Evolutionary conservation across 2,329 filamentous ascomycete genomes (phyloP).

Genomic region (Fonsecaea monophora): DNA sequence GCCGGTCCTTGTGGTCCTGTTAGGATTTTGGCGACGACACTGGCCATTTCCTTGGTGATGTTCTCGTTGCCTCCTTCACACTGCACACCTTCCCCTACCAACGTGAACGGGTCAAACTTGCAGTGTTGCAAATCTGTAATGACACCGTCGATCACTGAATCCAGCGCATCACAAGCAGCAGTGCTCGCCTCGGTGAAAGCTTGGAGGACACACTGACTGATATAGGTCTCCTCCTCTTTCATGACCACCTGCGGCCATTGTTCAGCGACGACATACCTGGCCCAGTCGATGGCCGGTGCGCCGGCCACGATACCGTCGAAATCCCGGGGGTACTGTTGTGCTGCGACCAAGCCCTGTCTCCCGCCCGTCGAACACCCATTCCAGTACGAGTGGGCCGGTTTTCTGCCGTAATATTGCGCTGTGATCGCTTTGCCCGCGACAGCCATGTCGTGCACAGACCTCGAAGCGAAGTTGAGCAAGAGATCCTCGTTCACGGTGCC

Average conservation of each 20-base stretch:
- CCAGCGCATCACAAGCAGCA: constrained; percentile 41
- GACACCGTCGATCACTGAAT: constrained; percentile 41
- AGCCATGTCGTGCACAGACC: constrained; percentile 46
- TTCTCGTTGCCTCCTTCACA: neutral
- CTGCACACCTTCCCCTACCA: constrained; percentile 13
- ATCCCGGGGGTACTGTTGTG: constrained; percentile 33
- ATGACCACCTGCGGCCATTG: constrained; percentile 14
- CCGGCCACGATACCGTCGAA: constrained; percentile 17
- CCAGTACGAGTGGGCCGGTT: constrained; percentile 53
- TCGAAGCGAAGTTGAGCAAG: constrained; percentile 46
- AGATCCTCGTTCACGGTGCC: constrained; percentile 46
- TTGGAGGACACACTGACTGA: constrained; percentile 44
- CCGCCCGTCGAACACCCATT: constrained; percentile 67
- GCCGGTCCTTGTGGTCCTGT: constrained; percentile 1
- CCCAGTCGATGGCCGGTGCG: constrained; percentile 11
- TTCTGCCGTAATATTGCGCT: constrained; percentile 25
- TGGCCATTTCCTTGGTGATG: neutral
- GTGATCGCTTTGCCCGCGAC: constrained; percentile 39
- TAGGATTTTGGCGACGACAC: neutral
- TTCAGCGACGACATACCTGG: neutral
- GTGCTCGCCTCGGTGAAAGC: constrained; percentile 47
- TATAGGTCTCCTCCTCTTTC: constrained; percentile 23
- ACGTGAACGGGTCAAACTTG: constrained; percentile 26
- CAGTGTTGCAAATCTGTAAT: constrained; percentile 34
- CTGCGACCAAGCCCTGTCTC: constrained; percentile 62